Evolutionary conservation across 225 moss, liverwort and hornwort species (phyloP).

Genomic region (Pleurozium schreberi): DNA sequence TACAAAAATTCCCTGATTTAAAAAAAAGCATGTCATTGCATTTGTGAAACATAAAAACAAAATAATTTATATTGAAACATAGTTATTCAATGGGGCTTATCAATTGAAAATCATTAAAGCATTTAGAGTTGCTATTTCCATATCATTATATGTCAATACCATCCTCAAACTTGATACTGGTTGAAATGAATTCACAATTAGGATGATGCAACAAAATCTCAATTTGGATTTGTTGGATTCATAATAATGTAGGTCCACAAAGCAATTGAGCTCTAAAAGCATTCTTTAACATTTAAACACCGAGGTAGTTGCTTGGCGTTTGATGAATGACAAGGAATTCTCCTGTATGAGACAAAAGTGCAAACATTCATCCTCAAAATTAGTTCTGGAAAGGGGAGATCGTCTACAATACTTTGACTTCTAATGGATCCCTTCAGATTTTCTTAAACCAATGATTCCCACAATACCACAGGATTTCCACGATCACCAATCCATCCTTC

Average conservation of each 20-base stretch:
- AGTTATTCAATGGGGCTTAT: not conserved
- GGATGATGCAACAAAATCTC: no score
- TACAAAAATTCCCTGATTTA: not conserved
- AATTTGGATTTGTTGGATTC: not conserved
- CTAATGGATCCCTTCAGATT: no score
- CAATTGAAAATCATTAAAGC: not conserved
- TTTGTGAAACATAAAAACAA: not conserved
- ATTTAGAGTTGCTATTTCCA: not conserved
- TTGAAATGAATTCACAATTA: not conserved
- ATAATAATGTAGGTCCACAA: not conserved
- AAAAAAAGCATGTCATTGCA: not conserved
- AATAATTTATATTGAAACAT: not conserved
- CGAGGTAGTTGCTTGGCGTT: no score
- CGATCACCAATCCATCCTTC: no score
- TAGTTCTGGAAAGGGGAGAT: no score
- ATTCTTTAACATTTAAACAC: no score
- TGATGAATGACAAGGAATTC: no score
- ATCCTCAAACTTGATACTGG: not conserved
- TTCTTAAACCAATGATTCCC: no score
- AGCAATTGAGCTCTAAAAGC: not conserved
- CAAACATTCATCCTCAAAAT: no score
- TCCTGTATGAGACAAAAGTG: no score
- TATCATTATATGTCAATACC: not conserved
- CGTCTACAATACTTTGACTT: no score
- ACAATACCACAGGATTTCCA: no score